These are phyloP conservation scores for Diaporthe ilicicola DNA, from an alignment of 2,329 filamentous ascomycete genomes.

Conservation along the genomic window DNA sequence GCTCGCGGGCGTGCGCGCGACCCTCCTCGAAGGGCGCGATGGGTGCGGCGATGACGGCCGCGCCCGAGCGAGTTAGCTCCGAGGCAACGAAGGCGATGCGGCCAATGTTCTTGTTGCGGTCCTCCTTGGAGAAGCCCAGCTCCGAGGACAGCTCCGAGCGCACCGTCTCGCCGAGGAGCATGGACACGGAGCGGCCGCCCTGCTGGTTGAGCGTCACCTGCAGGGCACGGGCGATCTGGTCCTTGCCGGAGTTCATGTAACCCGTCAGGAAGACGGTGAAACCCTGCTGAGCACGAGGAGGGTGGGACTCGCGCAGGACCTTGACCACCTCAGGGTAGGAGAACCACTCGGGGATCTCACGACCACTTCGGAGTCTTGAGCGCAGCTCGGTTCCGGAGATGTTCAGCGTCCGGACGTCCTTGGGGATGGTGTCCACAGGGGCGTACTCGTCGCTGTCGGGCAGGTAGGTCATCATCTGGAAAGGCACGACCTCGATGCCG, in stretches of 20 bases:
- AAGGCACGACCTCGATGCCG: slow-evolving; percentile 97
- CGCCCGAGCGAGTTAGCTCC: slow-evolving; percentile 90
- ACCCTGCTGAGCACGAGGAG: slow-evolving; percentile 87
- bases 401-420: slow-evolving; percentile 85
- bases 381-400: slow-evolving; percentile 92
- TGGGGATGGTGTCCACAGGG: slow-evolving; percentile 87
- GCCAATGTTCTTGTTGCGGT: slow-evolving; percentile 93
- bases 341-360: slow-evolving; percentile 99
- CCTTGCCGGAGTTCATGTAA: slow-evolving; percentile 96
- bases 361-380: slow-evolving; percentile 86
- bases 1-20: slow-evolving; percentile 79
- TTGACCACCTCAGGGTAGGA: slow-evolving; percentile 98
- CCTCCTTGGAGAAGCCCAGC: slow-evolving; percentile 91
- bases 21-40: slow-evolving; percentile 91
- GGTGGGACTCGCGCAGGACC: slow-evolving; percentile 96
- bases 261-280: slow-evolving; percentile 99
- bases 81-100: slow-evolving; percentile 96
- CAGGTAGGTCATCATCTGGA: slow-evolving; percentile 99
- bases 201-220: slow-evolving; percentile 99
- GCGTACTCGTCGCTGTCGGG: slow-evolving; percentile 97
- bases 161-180: slow-evolving; percentile 95
- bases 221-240: slow-evolving; percentile 92
- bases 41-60: slow-evolving; percentile 94
- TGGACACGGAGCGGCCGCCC: slow-evolving; percentile 91
- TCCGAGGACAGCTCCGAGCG: slow-evolving; percentile 92